Evolutionary conservation across 2,329 filamentous ascomycete species (phyloP).

Genomic region (Alternaria angustiovoidea): DNA sequence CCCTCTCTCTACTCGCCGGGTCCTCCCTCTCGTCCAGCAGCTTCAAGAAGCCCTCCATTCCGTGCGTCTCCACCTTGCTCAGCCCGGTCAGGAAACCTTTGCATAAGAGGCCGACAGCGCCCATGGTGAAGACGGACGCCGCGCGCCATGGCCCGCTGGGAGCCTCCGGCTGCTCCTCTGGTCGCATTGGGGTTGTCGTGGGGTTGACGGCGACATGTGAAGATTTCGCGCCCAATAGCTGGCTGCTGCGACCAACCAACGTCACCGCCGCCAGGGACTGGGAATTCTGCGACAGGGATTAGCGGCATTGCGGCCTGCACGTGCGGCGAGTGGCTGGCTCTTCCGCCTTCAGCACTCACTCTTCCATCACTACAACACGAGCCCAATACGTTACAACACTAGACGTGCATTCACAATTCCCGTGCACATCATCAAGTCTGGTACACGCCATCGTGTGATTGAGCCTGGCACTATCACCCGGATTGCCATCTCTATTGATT

Average conservation of each 20-base stretch:
- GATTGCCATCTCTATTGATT: not conserved
- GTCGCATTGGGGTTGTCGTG: conserved; percentile 46
- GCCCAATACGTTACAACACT: not conserved
- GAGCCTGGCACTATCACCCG: not conserved
- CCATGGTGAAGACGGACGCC: conserved; percentile 77
- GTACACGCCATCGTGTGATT: not conserved
- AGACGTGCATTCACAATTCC: not conserved
- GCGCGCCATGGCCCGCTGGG: conserved; percentile 75
- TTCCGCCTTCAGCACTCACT: conserved; percentile 1
- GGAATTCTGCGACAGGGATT: conserved; percentile 28
- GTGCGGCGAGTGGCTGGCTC: conserved; percentile 19
- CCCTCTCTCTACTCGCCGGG: conserved; percentile 71
- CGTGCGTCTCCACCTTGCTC: conserved; percentile 78
- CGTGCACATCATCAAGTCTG: not conserved
- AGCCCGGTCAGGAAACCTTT: conserved; percentile 78
- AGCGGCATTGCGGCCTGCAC: conserved; percentile 12
- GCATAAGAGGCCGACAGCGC: conserved; percentile 73
- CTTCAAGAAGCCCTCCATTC: conserved; percentile 76
- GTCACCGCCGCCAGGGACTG: conserved; percentile 27
- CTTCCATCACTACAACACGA: not conserved
- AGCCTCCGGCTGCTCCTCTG: conserved; percentile 57
- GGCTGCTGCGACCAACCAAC: conserved; percentile 20
- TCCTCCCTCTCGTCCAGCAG: conserved; percentile 78
- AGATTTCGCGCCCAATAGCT: conserved; percentile 21
- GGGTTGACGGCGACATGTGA: conserved; percentile 24